Evolutionary conservation across 2,329 filamentous ascomycete species (phyloP), one percentile per base, ranked within the genome.

Genomic region (Aspergillus pseudoterreus): DNA sequence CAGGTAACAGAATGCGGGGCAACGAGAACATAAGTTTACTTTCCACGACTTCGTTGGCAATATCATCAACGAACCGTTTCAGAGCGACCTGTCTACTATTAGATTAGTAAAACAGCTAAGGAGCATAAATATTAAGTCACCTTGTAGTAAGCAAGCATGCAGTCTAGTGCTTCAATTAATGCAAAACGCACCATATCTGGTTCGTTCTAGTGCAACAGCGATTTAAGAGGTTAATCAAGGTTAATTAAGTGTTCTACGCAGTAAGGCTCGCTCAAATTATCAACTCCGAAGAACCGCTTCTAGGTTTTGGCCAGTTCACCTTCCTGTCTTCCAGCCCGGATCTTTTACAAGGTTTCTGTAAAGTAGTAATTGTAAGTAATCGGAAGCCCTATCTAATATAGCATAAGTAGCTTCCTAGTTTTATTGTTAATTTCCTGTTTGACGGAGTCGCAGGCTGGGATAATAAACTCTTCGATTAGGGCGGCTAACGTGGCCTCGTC

Each of bases 91-190:
- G 41, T 14, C 43, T 15, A 1, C 4, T 11, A 19, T 45, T 39
- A 24, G 43, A 46, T 43, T n/a, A 24, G 42, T 21, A 33, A 19
- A 2, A 10, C 15, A 30, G 19, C 17, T 6, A 24, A 42, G 35
- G 5, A 32, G 2, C 3, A 24, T 21, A 4, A 45, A 53, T 48
- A 1, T 6, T 15, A 17, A 47, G 21, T 39, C 3, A 75, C 75
- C 67, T 76, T 72, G 61, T 78, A 78, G 43, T 50, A 78, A 1
- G 75, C 72, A 45, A 74, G 57, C 68, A 76, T 73, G 44, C 66
- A 69, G 50, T 75, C 68, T 6, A 71, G 51, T 9, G 70, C 71
- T 46, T 73, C 65, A 0, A 63, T 69, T 15, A 69, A 71, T 4
- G 72, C 72, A 52, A 64, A 69, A 2, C 49, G 50, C 38, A 70